Evolutionary conservation across 495 filamentous ascomycete species (phyloP).

Genomic region (Oidiodendron maius): DNA sequence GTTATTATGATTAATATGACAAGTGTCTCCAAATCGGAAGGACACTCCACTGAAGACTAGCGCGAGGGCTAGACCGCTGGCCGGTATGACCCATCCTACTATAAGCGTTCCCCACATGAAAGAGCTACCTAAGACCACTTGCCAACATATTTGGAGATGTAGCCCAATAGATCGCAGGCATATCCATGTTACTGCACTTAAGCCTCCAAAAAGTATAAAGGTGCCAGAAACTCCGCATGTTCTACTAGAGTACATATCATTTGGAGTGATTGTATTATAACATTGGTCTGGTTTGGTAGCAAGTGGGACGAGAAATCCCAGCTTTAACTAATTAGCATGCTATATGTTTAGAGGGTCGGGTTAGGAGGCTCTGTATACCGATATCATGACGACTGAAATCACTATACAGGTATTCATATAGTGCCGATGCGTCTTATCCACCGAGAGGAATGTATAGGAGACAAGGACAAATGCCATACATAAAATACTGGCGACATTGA

Average conservation of each 20-base stretch:
- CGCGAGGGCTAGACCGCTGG: slow-evolving; percentile 63
- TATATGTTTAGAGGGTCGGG: neutral
- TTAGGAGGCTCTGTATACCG: slow-evolving; percentile 45
- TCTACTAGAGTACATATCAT: slow-evolving; percentile 78
- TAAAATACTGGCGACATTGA: slow-evolving; percentile 68
- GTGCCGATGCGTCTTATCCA: slow-evolving; percentile 87
- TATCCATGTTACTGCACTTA: slow-evolving; percentile 77
- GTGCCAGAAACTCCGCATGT: slow-evolving; percentile 86
- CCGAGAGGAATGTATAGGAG: slow-evolving; percentile 76
- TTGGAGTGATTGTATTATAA: slow-evolving; percentile 83
- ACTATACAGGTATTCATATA: slow-evolving; percentile 87
- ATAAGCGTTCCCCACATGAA: slow-evolving; percentile 86
- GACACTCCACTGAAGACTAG: slow-evolving; percentile 87
- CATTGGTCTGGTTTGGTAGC: slow-evolving; percentile 77
- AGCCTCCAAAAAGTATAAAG: slow-evolving; percentile 78
- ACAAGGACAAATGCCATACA: slow-evolving; percentile 71
- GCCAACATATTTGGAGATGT: slow-evolving; percentile 97
- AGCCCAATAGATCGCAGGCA: slow-evolving; percentile 88
- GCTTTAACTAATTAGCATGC: slow-evolving; percentile 38
- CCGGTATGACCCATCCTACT: slow-evolving; percentile 77
- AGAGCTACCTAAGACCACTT: slow-evolving; percentile 76
- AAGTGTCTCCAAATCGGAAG: slow-evolving; percentile 84
- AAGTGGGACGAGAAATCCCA: slow-evolving; percentile 88
- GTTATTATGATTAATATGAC: slow-evolving; percentile 34
- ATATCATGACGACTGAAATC: slow-evolving; percentile 65